Base-by-base conservation (phyloP, 2,329 filamentous ascomycete species). In the Fusarium proliferatum region DNA sequence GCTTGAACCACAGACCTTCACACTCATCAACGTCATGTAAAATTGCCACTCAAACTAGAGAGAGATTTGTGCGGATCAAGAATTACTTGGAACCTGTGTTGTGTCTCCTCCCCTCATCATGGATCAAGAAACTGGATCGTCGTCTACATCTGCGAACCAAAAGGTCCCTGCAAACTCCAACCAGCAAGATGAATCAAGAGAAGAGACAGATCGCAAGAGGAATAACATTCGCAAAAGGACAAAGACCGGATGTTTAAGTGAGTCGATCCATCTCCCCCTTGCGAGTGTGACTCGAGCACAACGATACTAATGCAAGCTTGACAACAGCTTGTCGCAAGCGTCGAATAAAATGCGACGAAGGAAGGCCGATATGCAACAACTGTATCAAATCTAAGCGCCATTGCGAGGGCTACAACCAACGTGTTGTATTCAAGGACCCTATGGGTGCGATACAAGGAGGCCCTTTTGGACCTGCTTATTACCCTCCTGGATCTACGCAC, bases 281-380 rank as follows among this genome's bases (percentile, higher is more conserved):
- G 28, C 39, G 43, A 41, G 28, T 45, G 10, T 23, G 16, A 45
- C n/a, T 36, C 48, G 43, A 38, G 46, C 43, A 52, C 39, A 51
- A 55, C 39, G 61, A 67, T 69, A 68, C 78, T 78, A 64, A 78
- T 57, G 16, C n/a, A 46, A 52, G 67, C 70, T 59, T 77, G 55
- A 69, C 51, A 80, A 59, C 56, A 95, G 93, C 96, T 65, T 99
- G 96, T 84, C 93, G 96, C 72, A 96, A 94, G 83, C 92, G 96
- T 60, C 93, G 96, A 71, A 98, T 99, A 83, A 99, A 98, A 84
- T 99, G 96, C 82, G 96, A 96, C 71, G 96, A 98, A 81, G 94
- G 94, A 78, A 89, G 92, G 56, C 94, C 94, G 33, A 92, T 88
- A 34, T 96, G 94, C 83, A 91, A 88, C 78, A 97, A 97, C 79